Evolutionary conservation across 2,329 filamentous ascomycete species (phyloP), one percentile per base, ranked within the genome.

Genomic region (Sclerotiophoma versabilis): DNA sequence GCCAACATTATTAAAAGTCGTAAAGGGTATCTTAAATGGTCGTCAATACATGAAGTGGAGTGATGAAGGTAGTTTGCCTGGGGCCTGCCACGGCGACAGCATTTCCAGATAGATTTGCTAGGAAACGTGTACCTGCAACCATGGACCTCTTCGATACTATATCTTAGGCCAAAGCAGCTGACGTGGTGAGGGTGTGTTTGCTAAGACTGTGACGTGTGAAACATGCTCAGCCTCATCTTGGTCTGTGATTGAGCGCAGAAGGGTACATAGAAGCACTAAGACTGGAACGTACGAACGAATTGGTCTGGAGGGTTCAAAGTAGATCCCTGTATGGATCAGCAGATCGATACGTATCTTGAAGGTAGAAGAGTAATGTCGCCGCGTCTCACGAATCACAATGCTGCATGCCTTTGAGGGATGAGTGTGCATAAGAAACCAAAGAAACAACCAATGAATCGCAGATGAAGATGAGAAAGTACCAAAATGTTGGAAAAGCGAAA

Each of bases 1-100:
- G 63, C 39, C 64, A 64, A 63, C 64, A 70, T 70, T 64, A 68
- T 69, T 56, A 59, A 45, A 45, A 44, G 19, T 25, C 12, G 43
- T 52, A 56, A 43, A 39, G 38, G 51, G 51, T 52, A 55, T 61
- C 47, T 48, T 33, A 59, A 62, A 49, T 32, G 22, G 14, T 52
- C 50, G 47, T 49, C 41, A 52, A 47, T 43, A 51, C 49, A 58
- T 48, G 41, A 44, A 54, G 23, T 5, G 39, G 44, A 50, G 23
- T n/a, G n/a, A 7, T 23, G 10, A 27, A 29, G 6, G 34, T 20
- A 37, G 33, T 25, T 20, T 30, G 47, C 45, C 19, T 29, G 39
- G 48, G 51, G 54, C 41, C 46, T 49, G 59, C 56, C 57, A 63
- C 57, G 41, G 29, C 37, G 49, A 57, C 44, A 48, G 43, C 41